Conservation (phyloP, 73 alveolate genomes). For the Effrenium voratum region DNA sequence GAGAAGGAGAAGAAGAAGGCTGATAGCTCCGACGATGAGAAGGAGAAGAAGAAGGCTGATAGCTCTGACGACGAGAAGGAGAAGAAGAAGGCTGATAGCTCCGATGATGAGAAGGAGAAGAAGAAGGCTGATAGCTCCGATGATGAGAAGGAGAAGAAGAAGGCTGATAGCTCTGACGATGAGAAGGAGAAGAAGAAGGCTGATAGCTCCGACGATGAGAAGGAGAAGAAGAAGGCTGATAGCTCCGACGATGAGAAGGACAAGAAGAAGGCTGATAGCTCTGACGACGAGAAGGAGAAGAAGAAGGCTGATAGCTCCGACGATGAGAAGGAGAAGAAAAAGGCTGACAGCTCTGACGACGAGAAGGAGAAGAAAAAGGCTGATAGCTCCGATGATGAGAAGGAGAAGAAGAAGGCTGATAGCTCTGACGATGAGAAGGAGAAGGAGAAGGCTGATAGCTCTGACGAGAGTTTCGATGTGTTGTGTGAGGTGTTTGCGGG, state of each 20-base stretch:
- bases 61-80: not conserved
- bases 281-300: not conserved
- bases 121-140: not conserved
- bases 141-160: constrained; percentile 10
- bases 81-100: not conserved
- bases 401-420: not conserved
- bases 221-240: not conserved
- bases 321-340: not conserved
- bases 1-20: constrained; percentile 23
- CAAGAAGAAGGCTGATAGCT: not conserved
- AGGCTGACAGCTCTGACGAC: not conserved
- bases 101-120: not conserved
- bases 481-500: too few relatives aligned
- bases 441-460: not conserved
- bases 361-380: not conserved
- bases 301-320: not conserved
- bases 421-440: constrained; percentile 1
- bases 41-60: not conserved
- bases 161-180: constrained; percentile 24
- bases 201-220: constrained; percentile 12
- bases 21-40: constrained; percentile 12
- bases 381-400: constrained; percentile 29
- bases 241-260: not conserved
- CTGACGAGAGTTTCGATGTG: too few relatives aligned
- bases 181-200: constrained; percentile 23